phyloP scores from a whole-genome alignment of 805 yeast species.

The Yarrowia phangngaensis region DNA sequence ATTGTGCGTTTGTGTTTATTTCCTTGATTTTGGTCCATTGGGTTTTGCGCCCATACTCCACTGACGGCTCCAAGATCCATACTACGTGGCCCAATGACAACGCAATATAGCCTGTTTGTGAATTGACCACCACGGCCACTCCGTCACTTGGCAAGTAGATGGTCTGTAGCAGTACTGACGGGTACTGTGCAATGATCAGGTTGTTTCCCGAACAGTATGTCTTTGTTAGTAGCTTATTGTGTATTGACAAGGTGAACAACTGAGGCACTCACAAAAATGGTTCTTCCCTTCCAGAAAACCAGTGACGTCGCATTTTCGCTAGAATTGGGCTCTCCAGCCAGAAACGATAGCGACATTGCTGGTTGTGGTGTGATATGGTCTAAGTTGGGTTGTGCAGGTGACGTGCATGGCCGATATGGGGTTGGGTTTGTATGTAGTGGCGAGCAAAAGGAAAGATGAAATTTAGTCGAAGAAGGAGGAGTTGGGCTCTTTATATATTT shows the following conservation, averaged over 20 bases:
- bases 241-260: neutral
- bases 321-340: slow-evolving; percentile 81
- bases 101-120: slow-evolving; percentile 49
- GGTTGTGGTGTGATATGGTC: neutral
- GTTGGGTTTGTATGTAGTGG: neutral
- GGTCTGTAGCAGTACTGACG: slow-evolving; percentile 63
- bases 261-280: slow-evolving; percentile 10
- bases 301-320: slow-evolving; percentile 22
- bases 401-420: neutral
- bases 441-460: too few species aligned
- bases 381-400: slow-evolving; percentile 8
- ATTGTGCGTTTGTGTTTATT: slow-evolving; percentile 44
- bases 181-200: slow-evolving; percentile 59
- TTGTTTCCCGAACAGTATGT: slow-evolving; percentile 88
- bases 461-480: too few species aligned
- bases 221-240: slow-evolving; percentile 28
- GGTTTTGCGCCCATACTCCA: slow-evolving; percentile 29
- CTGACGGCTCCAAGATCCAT: slow-evolving; percentile 32
- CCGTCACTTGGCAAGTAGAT: slow-evolving; percentile 67
- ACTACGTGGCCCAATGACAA: slow-evolving; percentile 32
- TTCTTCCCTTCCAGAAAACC: slow-evolving; percentile 22
- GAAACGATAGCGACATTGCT: slow-evolving; percentile 41
- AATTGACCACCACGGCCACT: slow-evolving; percentile 59
- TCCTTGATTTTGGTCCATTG: slow-evolving; percentile 50
- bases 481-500: too few species aligned